Evolutionary conservation across 164 flowering plant species (phyloP).

Genomic region (Malania oleifera): DNA sequence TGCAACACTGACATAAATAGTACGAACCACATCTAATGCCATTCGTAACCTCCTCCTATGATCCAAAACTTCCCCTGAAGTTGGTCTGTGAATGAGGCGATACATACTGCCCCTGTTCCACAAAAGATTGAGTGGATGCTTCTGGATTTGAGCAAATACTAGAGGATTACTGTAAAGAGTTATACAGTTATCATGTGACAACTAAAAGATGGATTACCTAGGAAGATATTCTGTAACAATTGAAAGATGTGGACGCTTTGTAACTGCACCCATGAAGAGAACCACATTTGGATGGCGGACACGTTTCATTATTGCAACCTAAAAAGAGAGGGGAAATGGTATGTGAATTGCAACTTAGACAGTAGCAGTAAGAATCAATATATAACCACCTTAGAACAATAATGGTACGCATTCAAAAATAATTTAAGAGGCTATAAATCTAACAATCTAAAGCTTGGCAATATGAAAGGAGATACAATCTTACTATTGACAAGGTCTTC

Average conservation of each 20-base stretch:
- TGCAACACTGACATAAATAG: background rate
- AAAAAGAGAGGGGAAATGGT: slow-evolving; percentile 1
- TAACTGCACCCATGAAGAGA: slow-evolving; percentile 99
- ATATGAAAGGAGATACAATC: no score
- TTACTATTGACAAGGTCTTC: no score
- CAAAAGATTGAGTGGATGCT: slow-evolving; percentile 1
- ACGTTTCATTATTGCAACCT: slow-evolving; percentile 98
- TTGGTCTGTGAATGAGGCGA: slow-evolving; percentile 77
- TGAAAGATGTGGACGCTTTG: slow-evolving; percentile 84
- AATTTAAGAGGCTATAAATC: no score
- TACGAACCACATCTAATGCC: slow-evolving; percentile 93
- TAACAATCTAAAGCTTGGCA: no score
- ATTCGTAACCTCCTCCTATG: slow-evolving; percentile 80
- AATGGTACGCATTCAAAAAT: no score
- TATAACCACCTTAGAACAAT: no score
- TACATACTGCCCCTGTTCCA: slow-evolving; percentile 81
- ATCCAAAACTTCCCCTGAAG: slow-evolving; percentile 70
- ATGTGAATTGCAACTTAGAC: background rate
- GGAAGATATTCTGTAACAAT: slow-evolving; percentile 94
- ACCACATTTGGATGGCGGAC: slow-evolving; percentile 97
- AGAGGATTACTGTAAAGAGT: background rate
- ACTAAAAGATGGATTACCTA: slow-evolving; percentile 38
- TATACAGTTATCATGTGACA: background rate
- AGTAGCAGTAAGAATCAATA: no score
- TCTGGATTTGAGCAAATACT: no score